Evolutionary conservation across 1,284 basidiomycete species (phyloP).

Genomic region (Trametes pubescens): DNA sequence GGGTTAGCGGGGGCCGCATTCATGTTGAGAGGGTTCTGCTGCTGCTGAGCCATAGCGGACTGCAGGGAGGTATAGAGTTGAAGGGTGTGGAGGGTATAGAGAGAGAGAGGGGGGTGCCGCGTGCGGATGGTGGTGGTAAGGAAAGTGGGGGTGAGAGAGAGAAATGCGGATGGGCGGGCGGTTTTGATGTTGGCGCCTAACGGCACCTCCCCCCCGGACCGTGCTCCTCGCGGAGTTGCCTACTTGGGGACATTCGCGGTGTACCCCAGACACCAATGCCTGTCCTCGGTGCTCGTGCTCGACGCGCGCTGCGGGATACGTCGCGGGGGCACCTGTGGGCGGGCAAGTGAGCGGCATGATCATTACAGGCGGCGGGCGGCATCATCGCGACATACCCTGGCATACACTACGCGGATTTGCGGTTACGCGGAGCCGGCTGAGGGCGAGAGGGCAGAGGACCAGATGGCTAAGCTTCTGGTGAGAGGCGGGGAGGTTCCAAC

Average conservation of each 20-base stretch:
- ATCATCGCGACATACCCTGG: neutral
- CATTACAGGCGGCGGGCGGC: neutral
- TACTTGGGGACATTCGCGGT: neutral
- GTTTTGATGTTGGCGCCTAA: conserved; percentile 17
- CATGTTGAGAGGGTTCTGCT: too few species aligned
- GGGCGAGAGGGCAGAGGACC: neutral
- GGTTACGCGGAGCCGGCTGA: neutral
- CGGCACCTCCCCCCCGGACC: conserved; percentile 2
- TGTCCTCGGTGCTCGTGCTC: neutral
- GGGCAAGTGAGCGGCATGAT: neutral
- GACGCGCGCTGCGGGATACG: neutral
- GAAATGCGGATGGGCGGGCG: neutral
- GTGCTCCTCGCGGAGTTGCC: neutral
- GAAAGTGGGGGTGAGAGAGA: neutral
- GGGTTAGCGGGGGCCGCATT: too few species aligned
- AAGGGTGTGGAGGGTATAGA: neutral
- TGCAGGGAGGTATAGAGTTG: neutral
- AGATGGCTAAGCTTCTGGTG: neutral
- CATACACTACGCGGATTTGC: neutral
- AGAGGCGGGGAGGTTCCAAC: neutral
- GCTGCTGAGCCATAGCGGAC: too few species aligned
- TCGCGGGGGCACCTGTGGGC: neutral
- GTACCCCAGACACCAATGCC: conserved; percentile 5
- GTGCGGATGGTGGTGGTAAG: neutral
- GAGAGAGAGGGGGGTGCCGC: neutral